Evolutionary conservation across 225 moss, liverwort and hornwort species (phyloP).

Genomic region (Lunularia cruciata): DNA sequence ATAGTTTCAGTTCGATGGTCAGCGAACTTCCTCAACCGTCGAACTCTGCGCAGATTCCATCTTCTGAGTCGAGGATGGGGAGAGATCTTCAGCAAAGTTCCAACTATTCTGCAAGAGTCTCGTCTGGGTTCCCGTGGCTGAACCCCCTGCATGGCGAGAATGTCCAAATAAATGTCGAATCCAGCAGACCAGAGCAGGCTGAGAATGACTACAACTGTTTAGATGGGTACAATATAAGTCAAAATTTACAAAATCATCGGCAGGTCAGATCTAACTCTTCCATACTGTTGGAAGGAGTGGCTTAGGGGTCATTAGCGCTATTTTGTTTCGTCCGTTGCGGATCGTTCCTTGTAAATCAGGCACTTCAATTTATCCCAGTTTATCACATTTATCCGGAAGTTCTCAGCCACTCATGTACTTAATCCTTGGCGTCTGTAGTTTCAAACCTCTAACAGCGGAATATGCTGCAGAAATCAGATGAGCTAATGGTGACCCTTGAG

Average conservation of each 20-base stretch:
- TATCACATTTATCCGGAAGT: too few relatives aligned
- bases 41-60: not conserved
- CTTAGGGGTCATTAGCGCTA: too few relatives aligned
- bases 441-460: too few relatives aligned
- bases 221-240: not conserved
- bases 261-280: not conserved
- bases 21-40: not conserved
- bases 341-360: too few relatives aligned
- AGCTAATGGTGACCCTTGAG: slow-evolving; percentile 9
- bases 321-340: too few relatives aligned
- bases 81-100: not conserved
- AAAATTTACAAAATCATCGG: not conserved
- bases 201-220: not conserved
- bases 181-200: not conserved
- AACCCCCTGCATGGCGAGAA: not conserved
- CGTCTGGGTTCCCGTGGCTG: not conserved
- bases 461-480: slow-evolving; percentile 21
- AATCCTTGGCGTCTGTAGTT: too few relatives aligned
- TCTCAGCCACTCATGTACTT: too few relatives aligned
- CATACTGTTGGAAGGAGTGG: too few relatives aligned
- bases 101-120: not conserved
- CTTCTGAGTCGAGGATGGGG: not conserved
- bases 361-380: too few relatives aligned
- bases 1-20: not conserved
- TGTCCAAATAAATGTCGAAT: not conserved